Evolutionary conservation across 2,329 filamentous ascomycete species (phyloP).

Genomic region (Pseudopithomyces chartarum): DNA sequence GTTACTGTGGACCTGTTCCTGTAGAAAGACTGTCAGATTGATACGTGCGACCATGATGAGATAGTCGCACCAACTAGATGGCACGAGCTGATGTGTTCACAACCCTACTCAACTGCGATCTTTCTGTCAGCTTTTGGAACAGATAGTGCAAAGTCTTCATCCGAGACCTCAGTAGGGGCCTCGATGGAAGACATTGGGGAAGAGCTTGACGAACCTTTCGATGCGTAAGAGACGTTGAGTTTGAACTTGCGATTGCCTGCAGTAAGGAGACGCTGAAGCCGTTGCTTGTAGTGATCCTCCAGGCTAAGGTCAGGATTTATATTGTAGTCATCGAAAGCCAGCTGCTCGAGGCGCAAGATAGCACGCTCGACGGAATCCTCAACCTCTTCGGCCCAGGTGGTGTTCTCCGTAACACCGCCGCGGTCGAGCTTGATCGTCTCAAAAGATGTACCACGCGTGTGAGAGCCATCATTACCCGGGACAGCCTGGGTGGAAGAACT

Average conservation of each 20-base stretch:
- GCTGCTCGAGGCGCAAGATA: constrained; percentile 33
- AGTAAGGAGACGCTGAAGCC: constrained; percentile 29
- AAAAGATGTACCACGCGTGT: constrained; percentile 13
- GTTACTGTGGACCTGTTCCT: no score
- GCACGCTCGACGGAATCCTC: constrained; percentile 30
- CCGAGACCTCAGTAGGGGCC: background rate
- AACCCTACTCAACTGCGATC: background rate
- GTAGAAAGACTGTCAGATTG: no score
- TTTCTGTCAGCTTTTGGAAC: background rate
- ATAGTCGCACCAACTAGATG: no score
- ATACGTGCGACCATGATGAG: no score
- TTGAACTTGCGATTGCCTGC: constrained; percentile 20
- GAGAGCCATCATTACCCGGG: constrained; percentile 12
- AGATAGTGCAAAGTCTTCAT: background rate
- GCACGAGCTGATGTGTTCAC: background rate
- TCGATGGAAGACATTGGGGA: background rate
- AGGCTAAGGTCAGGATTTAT: constrained; percentile 22
- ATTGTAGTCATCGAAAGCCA: constrained; percentile 35
- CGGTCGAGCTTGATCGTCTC: constrained; percentile 27
- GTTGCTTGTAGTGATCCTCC: constrained; percentile 30
- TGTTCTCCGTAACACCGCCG: constrained; percentile 38
- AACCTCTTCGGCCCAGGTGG: constrained; percentile 40
- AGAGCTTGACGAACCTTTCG: background rate
- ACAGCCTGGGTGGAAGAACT: constrained; percentile 20
- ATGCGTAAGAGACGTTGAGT: constrained; percentile 19